These are phyloP conservation scores for Bombardia bombarda DNA, from an alignment of 495 filamentous ascomycete genomes.

Conservation along the genomic window DNA sequence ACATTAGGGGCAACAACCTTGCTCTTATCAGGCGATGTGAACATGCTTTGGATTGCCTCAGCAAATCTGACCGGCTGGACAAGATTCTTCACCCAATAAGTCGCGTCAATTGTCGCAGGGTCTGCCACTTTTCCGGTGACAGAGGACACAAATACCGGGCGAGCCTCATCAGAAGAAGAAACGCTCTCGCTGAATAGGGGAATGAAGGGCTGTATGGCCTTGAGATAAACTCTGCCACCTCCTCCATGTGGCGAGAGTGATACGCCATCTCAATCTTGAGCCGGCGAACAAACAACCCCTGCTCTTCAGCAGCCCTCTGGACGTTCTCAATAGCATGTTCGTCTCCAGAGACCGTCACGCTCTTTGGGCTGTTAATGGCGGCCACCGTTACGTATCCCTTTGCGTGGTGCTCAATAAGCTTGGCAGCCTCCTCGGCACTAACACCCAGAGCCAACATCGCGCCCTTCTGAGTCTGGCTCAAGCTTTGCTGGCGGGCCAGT, in stretches of 20 bases:
- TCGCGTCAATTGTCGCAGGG: constrained; percentile 24
- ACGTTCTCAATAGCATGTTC: constrained; percentile 41
- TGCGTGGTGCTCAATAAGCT: constrained; percentile 28
- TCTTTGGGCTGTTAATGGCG: constrained; percentile 52
- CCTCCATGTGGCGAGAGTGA: constrained; percentile 56
- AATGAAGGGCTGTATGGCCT: constrained; percentile 27
- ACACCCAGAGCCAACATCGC: constrained; percentile 46
- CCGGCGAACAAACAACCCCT: constrained; percentile 42
- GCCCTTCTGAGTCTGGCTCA: constrained; percentile 26
- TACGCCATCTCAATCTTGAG: constrained; percentile 54
- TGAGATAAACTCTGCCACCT: constrained; percentile 28
- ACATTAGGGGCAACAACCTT: constrained; percentile 32
- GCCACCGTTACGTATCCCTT: constrained; percentile 35
- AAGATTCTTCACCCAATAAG: constrained; percentile 40
- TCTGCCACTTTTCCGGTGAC: constrained; percentile 22
- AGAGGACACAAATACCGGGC: too few species aligned
- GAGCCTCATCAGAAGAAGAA: too few species aligned
- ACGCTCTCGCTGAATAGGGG: too few species aligned
- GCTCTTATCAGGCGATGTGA: constrained; percentile 27
- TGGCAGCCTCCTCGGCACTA: constrained; percentile 30
- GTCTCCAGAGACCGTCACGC: constrained; percentile 53
- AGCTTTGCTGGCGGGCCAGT: constrained; percentile 21
- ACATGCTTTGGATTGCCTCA: constrained; percentile 29
- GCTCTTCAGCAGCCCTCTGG: constrained; percentile 31
- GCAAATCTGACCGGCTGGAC: constrained; percentile 32